Evolutionary conservation across 176 grass and related monocot species (phyloP), one percentile per base, ranked within the genome.

Genomic region (Oryza glumipatula): DNA sequence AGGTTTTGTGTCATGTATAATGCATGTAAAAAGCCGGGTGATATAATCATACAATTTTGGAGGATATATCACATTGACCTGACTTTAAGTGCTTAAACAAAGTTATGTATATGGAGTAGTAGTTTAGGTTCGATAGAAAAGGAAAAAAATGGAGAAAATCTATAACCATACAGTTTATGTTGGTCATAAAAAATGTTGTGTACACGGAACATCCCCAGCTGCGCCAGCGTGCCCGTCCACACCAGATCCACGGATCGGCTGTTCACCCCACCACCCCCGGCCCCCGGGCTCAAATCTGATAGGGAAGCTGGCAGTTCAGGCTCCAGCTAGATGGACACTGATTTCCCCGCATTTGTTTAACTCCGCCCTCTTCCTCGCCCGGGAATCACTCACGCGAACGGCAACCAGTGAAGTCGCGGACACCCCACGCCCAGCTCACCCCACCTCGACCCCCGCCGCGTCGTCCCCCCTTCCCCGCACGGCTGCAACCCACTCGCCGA

Each of bases 341-440:
- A 69, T 73, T 67, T 56, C 33, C 43, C 5, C 32, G 41, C 45
- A 77, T 67, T 89, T 73, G 67, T 90, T 77, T 86, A 90, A 90
- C 73, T 72, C 65, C 77, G 77, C 67, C 67, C 80, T 38, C 22
- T 45, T 67, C 39, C 23, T 77, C 78, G 73, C 45, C 88, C 88
- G 83, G 88, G 88, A 86, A 90, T 90, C 88, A 60, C 84, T 86
- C 83, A 68, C 88, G 79, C 88, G 45, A 82, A 86, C 83, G 36
- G 83, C 83, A 58, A 69, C 69, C 80, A 56, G 32, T 41, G 21
- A 35, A 78, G 80, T 35, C 68, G 56, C n/a, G 56, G 76, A 51
- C 88, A 82, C 77, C 82, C 65, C 88, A 77, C 15, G 41, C 41
- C 77, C 88, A 89, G 88, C 78, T 89, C 83, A 89, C n/a, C 49